Conservation (phyloP, 2,329 filamentous ascomycete genomes). For the Pseudogymnoascus sp. region DNA sequence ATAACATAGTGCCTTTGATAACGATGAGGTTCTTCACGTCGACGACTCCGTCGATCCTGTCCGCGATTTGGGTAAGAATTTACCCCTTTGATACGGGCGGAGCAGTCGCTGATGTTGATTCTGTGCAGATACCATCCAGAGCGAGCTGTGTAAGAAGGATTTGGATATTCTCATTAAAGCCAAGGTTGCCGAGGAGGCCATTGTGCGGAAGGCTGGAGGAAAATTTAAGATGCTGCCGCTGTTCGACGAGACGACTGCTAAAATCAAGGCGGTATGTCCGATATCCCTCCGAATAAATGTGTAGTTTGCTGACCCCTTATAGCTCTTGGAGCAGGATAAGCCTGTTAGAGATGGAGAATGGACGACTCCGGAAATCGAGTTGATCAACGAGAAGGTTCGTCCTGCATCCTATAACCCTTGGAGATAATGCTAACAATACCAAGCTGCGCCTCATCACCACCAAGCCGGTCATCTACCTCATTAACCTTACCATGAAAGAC, state of each 20-base stretch:
- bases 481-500: conserved; percentile 42
- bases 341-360: conserved; percentile 38
- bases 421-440: neutral
- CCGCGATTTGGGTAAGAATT: conserved; percentile 34
- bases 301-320: neutral
- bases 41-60: conserved; percentile 41
- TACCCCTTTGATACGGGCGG: neutral
- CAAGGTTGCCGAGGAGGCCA: conserved; percentile 34
- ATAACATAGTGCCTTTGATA: conserved; percentile 34
- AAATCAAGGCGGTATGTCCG: conserved; percentile 30
- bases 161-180: conserved; percentile 35
- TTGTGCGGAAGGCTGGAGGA: conserved; percentile 37
- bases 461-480: conserved; percentile 39
- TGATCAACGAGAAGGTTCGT: conserved; percentile 39
- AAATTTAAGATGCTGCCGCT: conserved; percentile 41
- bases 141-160: conserved; percentile 37
- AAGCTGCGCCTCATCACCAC: conserved; percentile 37
- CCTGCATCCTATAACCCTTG: neutral
- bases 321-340: conserved; percentile 35
- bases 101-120: conserved; percentile 14
- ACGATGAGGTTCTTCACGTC: conserved; percentile 40
- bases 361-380: conserved; percentile 37
- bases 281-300: neutral
- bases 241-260: conserved; percentile 37
- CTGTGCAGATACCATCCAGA: conserved; percentile 32